A percentile compares a stretch with the other conserved stretches of the same genome.
These are phyloP conservation scores for Luvunga scandens DNA, from an alignment of 345 rosid species.

Conservation along the genomic window DNA sequence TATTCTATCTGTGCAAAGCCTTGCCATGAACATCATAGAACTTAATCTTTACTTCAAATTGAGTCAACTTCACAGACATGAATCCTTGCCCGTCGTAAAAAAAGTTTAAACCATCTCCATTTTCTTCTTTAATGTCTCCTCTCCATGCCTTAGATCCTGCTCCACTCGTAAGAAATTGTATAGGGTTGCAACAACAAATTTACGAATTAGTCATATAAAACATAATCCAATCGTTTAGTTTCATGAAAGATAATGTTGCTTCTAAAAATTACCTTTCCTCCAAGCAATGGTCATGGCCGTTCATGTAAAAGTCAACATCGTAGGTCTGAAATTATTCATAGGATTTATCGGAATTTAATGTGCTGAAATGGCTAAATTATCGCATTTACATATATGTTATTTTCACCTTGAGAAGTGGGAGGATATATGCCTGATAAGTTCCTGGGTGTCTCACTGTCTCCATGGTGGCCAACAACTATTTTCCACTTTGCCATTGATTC, in stretches of 20 bases:
- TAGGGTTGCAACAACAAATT: slow-evolving; percentile 20
- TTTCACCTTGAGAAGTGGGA: slow-evolving; percentile 50
- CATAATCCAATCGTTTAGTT: neutral
- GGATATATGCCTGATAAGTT: slow-evolving; percentile 48
- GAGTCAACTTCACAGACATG: slow-evolving; percentile 50
- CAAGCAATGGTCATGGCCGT: slow-evolving; percentile 72
- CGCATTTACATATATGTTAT: neutral
- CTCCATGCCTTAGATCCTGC: slow-evolving; percentile 80
- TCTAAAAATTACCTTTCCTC: slow-evolving; percentile 34
- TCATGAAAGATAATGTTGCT: too few species aligned
- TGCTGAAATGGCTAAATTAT: neutral
- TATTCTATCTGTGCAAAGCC: slow-evolving; percentile 40
- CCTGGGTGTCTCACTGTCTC: slow-evolving; percentile 54
- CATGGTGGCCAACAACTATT: slow-evolving; percentile 64
- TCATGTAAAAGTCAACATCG: slow-evolving; percentile 59
- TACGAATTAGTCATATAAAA: neutral
- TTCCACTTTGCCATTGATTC: slow-evolving; percentile 56
- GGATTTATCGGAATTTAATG: neutral
- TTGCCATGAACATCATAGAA: slow-evolving; percentile 54
- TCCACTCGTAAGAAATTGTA: slow-evolving; percentile 65
- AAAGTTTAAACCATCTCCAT: slow-evolving; percentile 37
- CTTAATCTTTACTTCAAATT: slow-evolving; percentile 36
- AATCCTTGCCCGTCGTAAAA: slow-evolving; percentile 67
- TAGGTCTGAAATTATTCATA: slow-evolving; percentile 20
- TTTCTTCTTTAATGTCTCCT: slow-evolving; percentile 37